Percentiles rank a stretch among this genome's conserved stretches.
Conservation (phyloP, 371 early-diverging fungal genomes). For the Rhizopus delemar region DNA sequence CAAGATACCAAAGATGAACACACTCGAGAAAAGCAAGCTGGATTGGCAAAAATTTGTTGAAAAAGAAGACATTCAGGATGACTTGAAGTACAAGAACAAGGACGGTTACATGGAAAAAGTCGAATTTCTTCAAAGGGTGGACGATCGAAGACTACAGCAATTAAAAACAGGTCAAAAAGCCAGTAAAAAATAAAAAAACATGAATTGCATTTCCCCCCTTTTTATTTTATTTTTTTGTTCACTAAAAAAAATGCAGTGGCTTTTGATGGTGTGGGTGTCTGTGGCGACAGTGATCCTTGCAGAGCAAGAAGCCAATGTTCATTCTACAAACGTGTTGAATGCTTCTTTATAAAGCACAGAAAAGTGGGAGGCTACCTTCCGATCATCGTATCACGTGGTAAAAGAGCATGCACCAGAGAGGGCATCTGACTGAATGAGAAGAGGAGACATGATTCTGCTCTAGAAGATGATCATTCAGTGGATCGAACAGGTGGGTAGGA, state of each 20-base stretch:
- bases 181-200: conserved; percentile 14
- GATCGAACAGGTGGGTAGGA: conserved; percentile 55
- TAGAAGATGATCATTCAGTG: conserved; percentile 50
- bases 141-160: conserved; percentile 54
- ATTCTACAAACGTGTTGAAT: conserved; percentile 35
- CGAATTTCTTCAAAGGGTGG: conserved; percentile 60
- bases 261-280: neutral
- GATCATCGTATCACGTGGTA: conserved; percentile 58
- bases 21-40: conserved; percentile 70
- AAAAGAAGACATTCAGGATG: conserved; percentile 65
- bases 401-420: neutral
- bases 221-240: neutral
- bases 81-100: conserved; percentile 68
- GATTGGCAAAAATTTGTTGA: conserved; percentile 74
- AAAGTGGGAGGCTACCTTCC: conserved; percentile 55
- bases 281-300: neutral
- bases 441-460: conserved; percentile 57
- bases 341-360: conserved; percentile 60
- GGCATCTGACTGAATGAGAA: neutral
- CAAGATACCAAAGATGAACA: conserved; percentile 69
- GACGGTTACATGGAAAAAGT: conserved; percentile 72
- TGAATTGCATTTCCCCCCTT: conserved; percentile 2
- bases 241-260: neutral
- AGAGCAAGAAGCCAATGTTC: conserved; percentile 6
- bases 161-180: conserved; percentile 45